Percentiles rank a stretch among this genome's conserved stretches.
phyloP scores from a whole-genome alignment of 208 protist genomes.

The Balamuthia mandrillaris region DNA sequence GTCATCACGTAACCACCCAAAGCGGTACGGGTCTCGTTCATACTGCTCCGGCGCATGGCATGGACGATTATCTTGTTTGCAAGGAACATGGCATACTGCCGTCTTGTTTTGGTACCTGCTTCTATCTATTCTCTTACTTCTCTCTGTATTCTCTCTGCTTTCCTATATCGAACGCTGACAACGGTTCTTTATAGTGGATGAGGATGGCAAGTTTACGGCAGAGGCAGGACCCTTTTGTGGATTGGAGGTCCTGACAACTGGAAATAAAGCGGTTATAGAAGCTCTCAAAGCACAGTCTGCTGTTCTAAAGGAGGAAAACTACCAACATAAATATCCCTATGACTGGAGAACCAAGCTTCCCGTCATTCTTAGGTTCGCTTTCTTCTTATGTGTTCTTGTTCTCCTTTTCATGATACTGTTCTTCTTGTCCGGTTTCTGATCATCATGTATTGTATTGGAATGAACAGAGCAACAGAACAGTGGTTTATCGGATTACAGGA shows the following conservation, averaged over 20 bases:
- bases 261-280: conserved; percentile 52
- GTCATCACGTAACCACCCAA: conserved; percentile 72
- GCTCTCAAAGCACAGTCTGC: neutral
- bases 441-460: too few species aligned
- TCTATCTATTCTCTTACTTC: neutral
- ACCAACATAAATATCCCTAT: conserved; percentile 79
- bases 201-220: conserved; percentile 56
- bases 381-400: neutral
- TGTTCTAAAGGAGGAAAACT: conserved; percentile 55
- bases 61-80: conserved; percentile 43
- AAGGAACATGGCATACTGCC: neutral
- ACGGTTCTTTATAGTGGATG: conserved; percentile 61
- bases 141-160: too few species aligned
- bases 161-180: neutral
- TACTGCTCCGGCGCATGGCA: conserved; percentile 79
- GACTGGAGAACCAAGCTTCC: conserved; percentile 83
- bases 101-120: neutral
- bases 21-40: conserved; percentile 78
- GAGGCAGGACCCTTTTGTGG: conserved; percentile 45
- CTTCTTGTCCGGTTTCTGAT: neutral
- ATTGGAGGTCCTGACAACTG: conserved; percentile 46
- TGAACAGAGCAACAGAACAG: conserved; percentile 62
- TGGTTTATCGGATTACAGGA: conserved; percentile 68
- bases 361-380: conserved; percentile 60
- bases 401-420: neutral